Percentiles rank a stretch among this genome's conserved stretches.
phyloP scores from a whole-genome alignment of 169 alveolate genomes.

The Cryptosporidium xiaoi region DNA sequence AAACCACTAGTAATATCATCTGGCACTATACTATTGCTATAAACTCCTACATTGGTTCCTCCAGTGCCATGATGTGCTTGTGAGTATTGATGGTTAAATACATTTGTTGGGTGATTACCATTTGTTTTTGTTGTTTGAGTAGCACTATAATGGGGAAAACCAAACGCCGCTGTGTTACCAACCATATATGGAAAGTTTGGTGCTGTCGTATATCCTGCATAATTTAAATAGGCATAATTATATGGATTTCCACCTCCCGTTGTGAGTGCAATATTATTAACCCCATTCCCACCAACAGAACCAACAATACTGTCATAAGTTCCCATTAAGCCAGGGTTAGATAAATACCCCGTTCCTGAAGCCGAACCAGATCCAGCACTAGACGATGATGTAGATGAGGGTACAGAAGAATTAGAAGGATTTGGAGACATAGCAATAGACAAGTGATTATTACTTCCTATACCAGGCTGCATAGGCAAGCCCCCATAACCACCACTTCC shows the following conservation, averaged over 20 bases:
- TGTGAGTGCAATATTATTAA: conserved; percentile 40
- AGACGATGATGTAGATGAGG: neutral
- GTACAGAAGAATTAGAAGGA: neutral
- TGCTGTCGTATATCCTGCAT: conserved; percentile 58
- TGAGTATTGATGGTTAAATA: conserved; percentile 43
- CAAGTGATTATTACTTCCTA: neutral
- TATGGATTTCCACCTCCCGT: conserved; percentile 69
- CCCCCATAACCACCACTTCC: neutral
- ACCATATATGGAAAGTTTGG: conserved; percentile 66
- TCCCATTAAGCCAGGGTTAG: neutral
- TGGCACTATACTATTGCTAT: neutral
- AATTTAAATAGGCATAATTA: conserved; percentile 70
- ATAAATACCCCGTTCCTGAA: neutral
- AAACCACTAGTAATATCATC: neutral
- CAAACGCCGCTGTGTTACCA: conserved; percentile 66
- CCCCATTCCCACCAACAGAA: conserved; percentile 6
- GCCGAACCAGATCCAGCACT: neutral
- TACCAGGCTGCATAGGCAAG: neutral
- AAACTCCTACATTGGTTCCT: conserved; percentile 15
- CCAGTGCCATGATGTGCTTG: conserved; percentile 31
- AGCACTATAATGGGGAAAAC: conserved; percentile 56
- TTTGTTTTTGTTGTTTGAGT: neutral
- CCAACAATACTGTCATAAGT: neutral
- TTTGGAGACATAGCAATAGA: neutral
- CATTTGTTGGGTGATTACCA: conserved; percentile 36